Base-by-base conservation (phyloP, 768 basidiomycete species). In the Collybia mongolica region DNA sequence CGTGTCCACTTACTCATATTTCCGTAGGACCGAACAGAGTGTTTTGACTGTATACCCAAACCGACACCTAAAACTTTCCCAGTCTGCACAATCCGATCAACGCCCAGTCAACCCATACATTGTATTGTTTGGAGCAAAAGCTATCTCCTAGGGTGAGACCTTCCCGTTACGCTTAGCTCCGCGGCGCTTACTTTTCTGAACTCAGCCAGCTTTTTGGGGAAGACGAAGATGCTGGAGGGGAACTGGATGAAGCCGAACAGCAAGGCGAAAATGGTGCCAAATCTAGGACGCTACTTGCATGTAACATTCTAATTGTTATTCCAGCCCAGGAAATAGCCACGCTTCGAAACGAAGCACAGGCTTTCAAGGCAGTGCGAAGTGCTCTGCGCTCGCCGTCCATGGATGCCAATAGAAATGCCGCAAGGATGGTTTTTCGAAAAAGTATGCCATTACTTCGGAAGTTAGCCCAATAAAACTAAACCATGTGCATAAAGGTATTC, bases 41-140 rank as follows among this genome's bases (percentile, higher is more conserved):
- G 97, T 68, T 98, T 95, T 61, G 95, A 98, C 62, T 99, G 97
- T 58, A 78, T 91, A n/a, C 82, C 88, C 4, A 98, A 98, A 65
- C 87, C 88, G 1, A 88, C 90, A 0, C 93, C 94, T 0, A 98
- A 94, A 65, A 88, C 92, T 0, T 98, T 93, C 63, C 95, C 97
- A 0, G 95, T 98, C 8, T 99, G 97, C 66, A 98, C 97, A 0
- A 98, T 99, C 57, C 86, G 96, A 35, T 93, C 93, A 2, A 98
- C 97, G 0, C 97, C 97, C 0, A 92, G 89, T 50, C 95, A 96
- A 56, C 93, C 97, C 0, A 97, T 98, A 44, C 97, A 99, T 61
- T 99, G 96, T 62, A 98, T 99, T 43, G 95, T 98, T 2, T 99
- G 97, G 97, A 93, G 93, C 24, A 99, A 98, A 67, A 94, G 84